Evolutionary conservation across 805 yeast genomes (phyloP).

Genomic region (Nakazawaea molendinolei): DNA sequence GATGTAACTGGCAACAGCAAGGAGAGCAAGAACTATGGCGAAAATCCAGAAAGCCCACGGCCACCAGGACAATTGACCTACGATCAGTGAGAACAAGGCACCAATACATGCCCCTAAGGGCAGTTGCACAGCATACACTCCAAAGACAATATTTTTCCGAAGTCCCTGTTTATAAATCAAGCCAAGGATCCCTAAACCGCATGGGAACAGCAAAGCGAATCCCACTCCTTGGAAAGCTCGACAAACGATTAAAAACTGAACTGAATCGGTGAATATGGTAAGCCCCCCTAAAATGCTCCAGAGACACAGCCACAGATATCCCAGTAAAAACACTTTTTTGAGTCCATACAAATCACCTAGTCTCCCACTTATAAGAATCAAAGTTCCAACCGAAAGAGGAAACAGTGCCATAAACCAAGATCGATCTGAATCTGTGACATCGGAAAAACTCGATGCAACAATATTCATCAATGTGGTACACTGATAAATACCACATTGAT

Average conservation of each 20-base stretch:
- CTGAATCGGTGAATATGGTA: conserved; percentile 41
- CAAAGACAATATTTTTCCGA: conserved; percentile 48
- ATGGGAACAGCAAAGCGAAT: conserved; percentile 52
- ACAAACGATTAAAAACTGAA: conserved; percentile 43
- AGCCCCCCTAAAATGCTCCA: conserved; percentile 61
- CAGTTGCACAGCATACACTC: conserved; percentile 53
- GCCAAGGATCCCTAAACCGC: conserved; percentile 52
- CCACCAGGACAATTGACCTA: conserved; percentile 46
- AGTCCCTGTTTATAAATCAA: conserved; percentile 37
- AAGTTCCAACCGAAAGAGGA: conserved; percentile 66
- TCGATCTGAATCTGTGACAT: conserved; percentile 26
- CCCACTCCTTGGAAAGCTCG: conserved; percentile 65
- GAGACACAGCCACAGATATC: conserved; percentile 47
- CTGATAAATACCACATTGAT: conserved; percentile 31
- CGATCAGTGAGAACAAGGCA: conserved; percentile 41
- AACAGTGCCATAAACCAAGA: conserved; percentile 70
- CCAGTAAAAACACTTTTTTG: conserved; percentile 43
- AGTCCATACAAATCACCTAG: conserved; percentile 70
- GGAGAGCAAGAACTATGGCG: conserved; percentile 30
- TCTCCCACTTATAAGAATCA: conserved; percentile 61
- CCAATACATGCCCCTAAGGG: conserved; percentile 59
- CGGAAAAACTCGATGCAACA: conserved; percentile 24
- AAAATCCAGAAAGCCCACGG: conserved; percentile 52
- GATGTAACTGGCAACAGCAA: conserved; percentile 27
- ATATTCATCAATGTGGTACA: conserved; percentile 21